Conservation (phyloP, 441 rosid species). For the Brassica balearica region DNA sequence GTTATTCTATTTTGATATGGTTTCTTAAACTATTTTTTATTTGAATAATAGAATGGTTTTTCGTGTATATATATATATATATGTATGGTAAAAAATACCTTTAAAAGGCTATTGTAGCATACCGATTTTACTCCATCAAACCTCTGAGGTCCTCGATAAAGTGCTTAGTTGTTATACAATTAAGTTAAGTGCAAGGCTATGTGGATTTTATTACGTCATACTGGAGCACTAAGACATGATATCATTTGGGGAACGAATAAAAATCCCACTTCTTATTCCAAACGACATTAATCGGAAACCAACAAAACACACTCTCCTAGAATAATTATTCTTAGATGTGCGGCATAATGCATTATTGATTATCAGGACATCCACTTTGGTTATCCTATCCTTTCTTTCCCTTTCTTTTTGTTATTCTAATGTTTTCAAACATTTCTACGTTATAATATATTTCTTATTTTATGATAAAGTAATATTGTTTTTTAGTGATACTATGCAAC, state of each 20-base stretch:
- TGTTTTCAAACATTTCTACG: background rate
- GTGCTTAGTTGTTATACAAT: background rate
- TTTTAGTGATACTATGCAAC: background rate
- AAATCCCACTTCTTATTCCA: too few relatives aligned
- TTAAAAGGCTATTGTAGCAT: background rate
- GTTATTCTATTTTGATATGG: too few relatives aligned
- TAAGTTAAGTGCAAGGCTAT: conserved; percentile 29
- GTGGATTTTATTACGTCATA: conserved; percentile 30
- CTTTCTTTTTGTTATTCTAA: conserved; percentile 19
- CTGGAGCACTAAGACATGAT: conserved; percentile 28
- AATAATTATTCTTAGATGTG: background rate
- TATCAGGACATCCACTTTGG: conserved; percentile 25
- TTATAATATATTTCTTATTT: background rate
- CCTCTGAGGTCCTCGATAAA: conserved; percentile 1
- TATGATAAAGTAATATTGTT: background rate
- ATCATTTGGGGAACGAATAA: too few relatives aligned
- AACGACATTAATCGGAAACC: too few relatives aligned
- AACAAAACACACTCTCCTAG: background rate
- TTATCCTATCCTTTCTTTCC: conserved; percentile 24
- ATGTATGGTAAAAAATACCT: background rate
- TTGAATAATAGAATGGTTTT: too few relatives aligned
- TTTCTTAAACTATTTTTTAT: too few relatives aligned
- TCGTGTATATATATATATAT: too few relatives aligned
- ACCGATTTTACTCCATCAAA: background rate
- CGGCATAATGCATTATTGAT: conserved; percentile 19